These are phyloP conservation scores for Cryptosporidium andersoni DNA, from an alignment of 169 alveolate genomes.

Conservation along the genomic window DNA sequence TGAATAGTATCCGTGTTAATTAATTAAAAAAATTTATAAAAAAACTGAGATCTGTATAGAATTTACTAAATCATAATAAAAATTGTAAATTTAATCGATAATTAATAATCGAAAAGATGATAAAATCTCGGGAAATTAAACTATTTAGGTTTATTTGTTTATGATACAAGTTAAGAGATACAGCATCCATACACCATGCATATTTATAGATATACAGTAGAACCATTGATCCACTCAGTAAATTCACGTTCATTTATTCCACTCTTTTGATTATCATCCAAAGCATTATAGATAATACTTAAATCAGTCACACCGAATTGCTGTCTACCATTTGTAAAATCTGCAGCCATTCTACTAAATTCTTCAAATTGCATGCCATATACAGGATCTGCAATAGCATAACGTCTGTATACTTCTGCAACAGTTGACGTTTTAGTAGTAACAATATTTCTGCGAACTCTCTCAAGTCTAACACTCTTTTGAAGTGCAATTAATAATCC, in stretches of 20 bases:
- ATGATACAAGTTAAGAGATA: no score
- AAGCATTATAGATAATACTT: constrained; percentile 85
- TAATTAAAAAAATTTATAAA: neutral
- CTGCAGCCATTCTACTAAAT: constrained; percentile 88
- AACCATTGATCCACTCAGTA: constrained; percentile 88
- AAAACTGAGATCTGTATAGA: neutral
- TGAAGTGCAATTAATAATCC: constrained; percentile 86
- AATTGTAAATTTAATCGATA: neutral
- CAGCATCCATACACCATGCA: neutral
- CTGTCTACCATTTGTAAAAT: constrained; percentile 85
- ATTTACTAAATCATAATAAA: neutral
- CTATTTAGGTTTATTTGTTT: neutral
- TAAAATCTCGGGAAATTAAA: neutral
- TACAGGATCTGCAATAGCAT: constrained; percentile 88
- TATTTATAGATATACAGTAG: constrained; percentile 45
- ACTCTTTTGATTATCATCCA: constrained; percentile 89
- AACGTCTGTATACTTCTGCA: constrained; percentile 86
- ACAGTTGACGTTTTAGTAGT: constrained; percentile 84
- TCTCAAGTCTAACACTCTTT: constrained; percentile 86
- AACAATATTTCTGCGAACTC: constrained; percentile 77
- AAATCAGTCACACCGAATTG: constrained; percentile 88
- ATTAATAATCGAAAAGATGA: neutral
- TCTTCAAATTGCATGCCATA: constrained; percentile 92
- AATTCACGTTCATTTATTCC: constrained; percentile 90
- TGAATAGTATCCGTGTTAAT: no score